These are phyloP conservation scores for Aristolochia contorta DNA, from an alignment of 164 flowering plant genomes.

Conservation along the genomic window DNA sequence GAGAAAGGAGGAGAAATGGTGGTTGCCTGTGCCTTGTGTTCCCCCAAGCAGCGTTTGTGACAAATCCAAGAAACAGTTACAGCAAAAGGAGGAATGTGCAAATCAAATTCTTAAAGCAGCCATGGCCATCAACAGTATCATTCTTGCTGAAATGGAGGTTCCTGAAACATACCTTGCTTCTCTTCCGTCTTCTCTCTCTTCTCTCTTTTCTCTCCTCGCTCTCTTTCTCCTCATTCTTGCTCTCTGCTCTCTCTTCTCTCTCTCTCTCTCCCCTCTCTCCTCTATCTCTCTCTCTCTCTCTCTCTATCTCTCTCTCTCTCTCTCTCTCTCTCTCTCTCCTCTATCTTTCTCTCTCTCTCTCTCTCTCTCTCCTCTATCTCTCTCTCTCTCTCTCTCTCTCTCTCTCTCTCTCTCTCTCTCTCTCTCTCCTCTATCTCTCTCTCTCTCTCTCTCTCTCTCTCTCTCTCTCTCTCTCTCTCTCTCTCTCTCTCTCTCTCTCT, in stretches of 20 bases:
- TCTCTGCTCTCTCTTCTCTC: not conserved
- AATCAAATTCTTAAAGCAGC: conserved; percentile 96
- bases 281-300: not conserved
- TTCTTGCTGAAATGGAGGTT: conserved; percentile 80
- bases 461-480: not conserved
- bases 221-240: too few relatives aligned
- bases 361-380: not conserved
- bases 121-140: conserved; percentile 67
- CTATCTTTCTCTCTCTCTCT: not conserved
- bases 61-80: conserved; percentile 56
- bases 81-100: conserved; percentile 64
- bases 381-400: not conserved
- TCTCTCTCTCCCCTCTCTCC: not conserved
- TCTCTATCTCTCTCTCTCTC: not conserved
- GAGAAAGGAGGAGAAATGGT: conserved; percentile 91
- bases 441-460: not conserved
- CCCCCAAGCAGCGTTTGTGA: conserved; percentile 69
- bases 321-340: not conserved
- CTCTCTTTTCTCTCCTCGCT: not conserved
- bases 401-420: not conserved
- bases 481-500: not conserved
- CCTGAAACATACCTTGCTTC: conserved; percentile 71
- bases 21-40: conserved; percentile 90
- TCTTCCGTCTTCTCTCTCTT: conserved; percentile 36
- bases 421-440: not conserved